phyloP scores from a whole-genome alignment of 2,329 filamentous ascomycete genomes.

The Tolypocladium sp. region DNA sequence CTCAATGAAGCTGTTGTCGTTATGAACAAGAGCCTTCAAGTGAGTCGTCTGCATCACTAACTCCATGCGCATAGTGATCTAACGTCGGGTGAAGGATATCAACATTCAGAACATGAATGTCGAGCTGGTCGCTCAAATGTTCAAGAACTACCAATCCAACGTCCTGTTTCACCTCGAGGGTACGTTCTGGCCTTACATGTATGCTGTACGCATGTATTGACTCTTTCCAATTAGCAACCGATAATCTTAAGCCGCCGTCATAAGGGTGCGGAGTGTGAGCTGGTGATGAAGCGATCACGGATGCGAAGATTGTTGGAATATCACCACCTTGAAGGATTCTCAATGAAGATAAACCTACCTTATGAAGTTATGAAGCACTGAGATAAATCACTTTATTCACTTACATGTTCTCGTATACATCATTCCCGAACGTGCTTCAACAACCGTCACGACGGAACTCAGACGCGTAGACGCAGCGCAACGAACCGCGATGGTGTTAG shows the following conservation, averaged over 20 bases:
- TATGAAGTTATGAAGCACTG: not conserved
- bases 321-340: not conserved
- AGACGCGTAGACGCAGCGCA: not conserved
- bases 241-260: constrained; percentile 70
- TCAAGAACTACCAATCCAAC: constrained; percentile 99
- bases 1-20: constrained; percentile 89
- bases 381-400: not conserved
- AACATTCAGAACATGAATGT: constrained; percentile 99
- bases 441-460: not conserved
- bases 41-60: constrained; percentile 19
- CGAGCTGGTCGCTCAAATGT: constrained; percentile 97
- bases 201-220: not conserved
- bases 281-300: not conserved
- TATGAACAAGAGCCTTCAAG: constrained; percentile 87
- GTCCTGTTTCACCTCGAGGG: constrained; percentile 96
- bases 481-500: not conserved
- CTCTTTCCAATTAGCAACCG: constrained; percentile 53
- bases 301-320: not conserved
- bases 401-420: not conserved
- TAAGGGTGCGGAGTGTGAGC: constrained; percentile 23
- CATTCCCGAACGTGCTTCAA: not conserved
- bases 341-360: not conserved
- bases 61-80: not conserved
- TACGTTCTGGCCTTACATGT: constrained; percentile 26
- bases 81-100: constrained; percentile 59